phyloP scores from a whole-genome alignment of 83 land plant genomes.

The Larix sibirica region DNA sequence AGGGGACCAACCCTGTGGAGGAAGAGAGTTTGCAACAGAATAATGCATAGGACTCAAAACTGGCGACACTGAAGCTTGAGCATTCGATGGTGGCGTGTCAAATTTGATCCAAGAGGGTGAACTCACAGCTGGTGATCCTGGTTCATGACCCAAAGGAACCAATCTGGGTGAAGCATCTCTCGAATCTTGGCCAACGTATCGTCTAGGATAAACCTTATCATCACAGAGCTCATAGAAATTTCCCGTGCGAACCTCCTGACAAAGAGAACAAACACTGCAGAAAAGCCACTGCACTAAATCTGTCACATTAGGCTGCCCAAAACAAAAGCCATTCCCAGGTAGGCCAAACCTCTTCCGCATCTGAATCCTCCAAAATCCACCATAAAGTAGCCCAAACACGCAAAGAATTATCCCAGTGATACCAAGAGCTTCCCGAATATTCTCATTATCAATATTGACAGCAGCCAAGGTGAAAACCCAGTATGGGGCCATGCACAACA shows the following conservation, averaged over 20 bases:
- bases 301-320: slow-evolving; percentile 55
- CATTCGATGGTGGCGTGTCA: neutral
- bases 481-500: slow-evolving; percentile 76
- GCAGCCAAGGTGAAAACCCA: slow-evolving; percentile 81
- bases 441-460: slow-evolving; percentile 60
- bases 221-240: slow-evolving; percentile 47
- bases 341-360: slow-evolving; percentile 78
- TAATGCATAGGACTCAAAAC: neutral
- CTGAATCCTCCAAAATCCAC: slow-evolving; percentile 91
- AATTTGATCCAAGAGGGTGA: slow-evolving; percentile 21
- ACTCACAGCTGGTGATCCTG: slow-evolving; percentile 17
- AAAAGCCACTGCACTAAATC: slow-evolving; percentile 85
- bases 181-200: neutral
- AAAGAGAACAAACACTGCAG: slow-evolving; percentile 81
- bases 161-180: slow-evolving; percentile 10
- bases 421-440: slow-evolving; percentile 43
- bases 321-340: slow-evolving; percentile 57
- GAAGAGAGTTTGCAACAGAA: neutral
- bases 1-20: neutral
- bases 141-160: slow-evolving; percentile 39
- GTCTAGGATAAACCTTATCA: slow-evolving; percentile 33
- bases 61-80: slow-evolving; percentile 24
- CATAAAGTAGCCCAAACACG: slow-evolving; percentile 82
- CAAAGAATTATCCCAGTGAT: slow-evolving; percentile 65
- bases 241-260: slow-evolving; percentile 87